A percentile compares a stretch with the other conserved stretches of the same genome.
These are phyloP conservation scores for Rachicladosporium sp. DNA, from an alignment of 2,329 filamentous ascomycete species.

Conservation along the genomic window DNA sequence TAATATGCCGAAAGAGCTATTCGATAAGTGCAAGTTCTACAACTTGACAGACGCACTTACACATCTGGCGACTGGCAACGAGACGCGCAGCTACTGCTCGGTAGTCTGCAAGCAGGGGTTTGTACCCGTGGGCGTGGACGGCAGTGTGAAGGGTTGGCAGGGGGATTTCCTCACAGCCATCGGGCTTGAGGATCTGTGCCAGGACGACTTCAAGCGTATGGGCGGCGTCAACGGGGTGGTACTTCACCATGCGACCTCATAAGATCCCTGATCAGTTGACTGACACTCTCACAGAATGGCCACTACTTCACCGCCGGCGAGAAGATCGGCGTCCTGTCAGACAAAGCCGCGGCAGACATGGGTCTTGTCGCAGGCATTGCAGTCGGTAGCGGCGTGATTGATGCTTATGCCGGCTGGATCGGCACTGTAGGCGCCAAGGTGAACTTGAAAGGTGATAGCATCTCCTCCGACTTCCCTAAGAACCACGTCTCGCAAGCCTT, in stretches of 20 bases:
- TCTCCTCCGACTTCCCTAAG: slow-evolving; percentile 35
- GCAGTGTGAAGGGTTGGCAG: slow-evolving; percentile 96
- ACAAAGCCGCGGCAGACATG: slow-evolving; percentile 70
- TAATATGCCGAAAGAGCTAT: slow-evolving; percentile 85
- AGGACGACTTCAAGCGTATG: slow-evolving; percentile 85
- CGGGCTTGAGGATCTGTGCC: slow-evolving; percentile 39
- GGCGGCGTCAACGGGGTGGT: slow-evolving; percentile 92
- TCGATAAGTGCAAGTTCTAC: slow-evolving; percentile 91
- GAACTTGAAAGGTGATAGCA: slow-evolving; percentile 43
- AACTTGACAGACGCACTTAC: slow-evolving; percentile 88
- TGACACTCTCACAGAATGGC: not conserved
- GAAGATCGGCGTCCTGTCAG: slow-evolving; percentile 71
- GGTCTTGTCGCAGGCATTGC: slow-evolving; percentile 79
- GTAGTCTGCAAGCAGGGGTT: slow-evolving; percentile 96
- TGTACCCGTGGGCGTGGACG: slow-evolving; percentile 92
- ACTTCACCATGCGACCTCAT: slow-evolving; percentile 24
- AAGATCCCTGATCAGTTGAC: not conserved
- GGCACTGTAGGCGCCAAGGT: slow-evolving; percentile 97
- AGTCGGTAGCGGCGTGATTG: slow-evolving; percentile 91
- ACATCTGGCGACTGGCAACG: slow-evolving; percentile 82
- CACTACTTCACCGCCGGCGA: slow-evolving; percentile 80
- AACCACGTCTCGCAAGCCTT: slow-evolving; percentile 91
- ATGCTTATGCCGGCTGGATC: slow-evolving; percentile 97
- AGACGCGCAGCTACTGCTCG: slow-evolving; percentile 88
- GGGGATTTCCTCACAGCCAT: slow-evolving; percentile 61